Conservation (phyloP, 2,329 filamentous ascomycete genomes). For the Colletotrichum neosansevieriae region DNA sequence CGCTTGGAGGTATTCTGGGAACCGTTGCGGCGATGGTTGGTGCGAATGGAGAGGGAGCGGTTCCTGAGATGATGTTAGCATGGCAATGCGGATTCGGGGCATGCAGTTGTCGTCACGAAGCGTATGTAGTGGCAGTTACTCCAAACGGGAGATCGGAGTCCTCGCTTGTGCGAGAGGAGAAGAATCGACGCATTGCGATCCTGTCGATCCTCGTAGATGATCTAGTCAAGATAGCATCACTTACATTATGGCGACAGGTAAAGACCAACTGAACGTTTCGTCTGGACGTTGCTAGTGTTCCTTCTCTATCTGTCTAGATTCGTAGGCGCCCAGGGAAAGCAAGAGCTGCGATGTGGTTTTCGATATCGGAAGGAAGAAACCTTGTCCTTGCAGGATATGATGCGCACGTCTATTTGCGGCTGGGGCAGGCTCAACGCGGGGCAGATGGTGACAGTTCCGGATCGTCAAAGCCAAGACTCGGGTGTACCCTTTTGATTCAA, state of each 20-base stretch:
- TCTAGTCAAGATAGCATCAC: constrained; percentile 13
- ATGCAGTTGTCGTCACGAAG: not conserved
- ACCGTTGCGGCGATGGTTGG: constrained; percentile 64
- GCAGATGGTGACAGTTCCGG: constrained; percentile 12
- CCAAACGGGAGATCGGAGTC: constrained; percentile 8
- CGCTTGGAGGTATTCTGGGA: constrained; percentile 52
- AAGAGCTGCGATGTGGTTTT: not conserved
- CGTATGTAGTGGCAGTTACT: not conserved
- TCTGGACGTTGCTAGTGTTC: not conserved
- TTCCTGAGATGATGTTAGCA: constrained; percentile 63
- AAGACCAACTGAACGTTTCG: not conserved
- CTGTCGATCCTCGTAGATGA: not conserved
- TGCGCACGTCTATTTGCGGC: not conserved
- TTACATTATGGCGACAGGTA: constrained; percentile 27
- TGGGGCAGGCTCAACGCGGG: not conserved
- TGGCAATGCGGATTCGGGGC: not conserved
- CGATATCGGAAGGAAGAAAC: constrained; percentile 6
- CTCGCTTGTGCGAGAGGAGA: constrained; percentile 29
- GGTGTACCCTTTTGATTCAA: not conserved
- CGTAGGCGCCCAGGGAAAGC: not conserved
- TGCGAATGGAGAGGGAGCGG: constrained; percentile 80
- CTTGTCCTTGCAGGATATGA: constrained; percentile 8
- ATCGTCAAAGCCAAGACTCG: constrained; percentile 10
- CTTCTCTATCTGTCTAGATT: not conserved
- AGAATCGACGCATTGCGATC: constrained; percentile 27